Evolutionary conservation across 164 flowering plant species (phyloP), one percentile per base, ranked within the genome.

Genomic region (Vitis vinifera): DNA sequence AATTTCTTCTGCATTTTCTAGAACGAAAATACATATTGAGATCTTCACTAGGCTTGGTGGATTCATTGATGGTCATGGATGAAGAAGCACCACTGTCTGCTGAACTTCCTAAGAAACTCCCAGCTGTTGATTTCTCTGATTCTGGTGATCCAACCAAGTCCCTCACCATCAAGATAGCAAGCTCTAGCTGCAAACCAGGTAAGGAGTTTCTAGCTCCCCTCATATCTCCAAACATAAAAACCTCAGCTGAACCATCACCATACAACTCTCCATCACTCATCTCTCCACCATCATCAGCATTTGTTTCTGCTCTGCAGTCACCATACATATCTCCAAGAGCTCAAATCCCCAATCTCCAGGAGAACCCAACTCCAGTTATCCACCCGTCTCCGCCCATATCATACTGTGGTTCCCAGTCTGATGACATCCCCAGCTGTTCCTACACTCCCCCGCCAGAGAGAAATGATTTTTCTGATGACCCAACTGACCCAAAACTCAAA

Each of bases 301-400:
- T 90, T 76, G 96, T 89, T 55, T 94, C 97, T 0, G 95, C 98
- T 55, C 66, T 91, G 11, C 97, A 93, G 66, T 93, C 98, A 2
- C 98, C 98, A 13, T 93, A 91, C 69, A 90, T 93, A 14, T 91
- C 98, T 16, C 98, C 97, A 19, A 77, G 97, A 62, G 88, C 91
- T 73, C 70, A 64, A 9, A 29, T 58, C 30, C 66, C 75, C 7
- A 61, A 72, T 31, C 79, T 84, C 64, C 65, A 11, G n/a, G 67
- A 75, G 4, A 37, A 23, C 76, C 65, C 72, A 15, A 62, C 73
- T 31, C 70, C 76, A 1, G 59, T 66, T 7, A 51, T 75, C 23
- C 82, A 53, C 49, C 85, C 86, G 2, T 81, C 89, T 0, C 88
- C 88, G 0, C 85, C 80, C 10, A 71, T 82, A 3, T 87, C 89